These are phyloP conservation scores for Microbotryum saponariae DNA, from an alignment of 1,284 basidiomycete species.

Conservation along the genomic window DNA sequence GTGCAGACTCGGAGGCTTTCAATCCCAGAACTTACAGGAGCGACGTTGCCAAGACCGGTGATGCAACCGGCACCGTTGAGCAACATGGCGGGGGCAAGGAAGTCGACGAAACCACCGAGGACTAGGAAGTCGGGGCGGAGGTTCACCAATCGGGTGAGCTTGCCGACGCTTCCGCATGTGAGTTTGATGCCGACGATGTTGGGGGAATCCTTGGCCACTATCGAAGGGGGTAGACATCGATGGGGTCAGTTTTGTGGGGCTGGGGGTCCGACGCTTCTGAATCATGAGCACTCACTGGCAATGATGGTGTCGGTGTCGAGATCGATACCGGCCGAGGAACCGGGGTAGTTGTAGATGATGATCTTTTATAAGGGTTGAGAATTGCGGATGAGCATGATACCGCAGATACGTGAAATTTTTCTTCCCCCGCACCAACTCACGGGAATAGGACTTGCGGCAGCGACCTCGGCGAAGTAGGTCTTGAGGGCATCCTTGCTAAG, in stretches of 20 bases:
- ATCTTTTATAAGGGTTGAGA: not conserved
- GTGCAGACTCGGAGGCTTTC: not conserved
- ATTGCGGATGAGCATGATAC: not conserved
- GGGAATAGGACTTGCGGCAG: slow-evolving; percentile 71
- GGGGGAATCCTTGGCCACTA: slow-evolving; percentile 13
- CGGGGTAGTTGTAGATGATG: slow-evolving; percentile 83
- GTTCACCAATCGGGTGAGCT: slow-evolving; percentile 22
- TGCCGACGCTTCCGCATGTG: slow-evolving; percentile 29
- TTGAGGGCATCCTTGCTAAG: slow-evolving; percentile 45
- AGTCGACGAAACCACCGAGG: slow-evolving; percentile 32
- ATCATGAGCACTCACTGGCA: slow-evolving; percentile 34
- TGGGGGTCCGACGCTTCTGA: not conserved
- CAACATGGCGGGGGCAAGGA: slow-evolving; percentile 22
- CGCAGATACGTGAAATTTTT: not conserved
- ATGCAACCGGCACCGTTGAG: slow-evolving; percentile 23
- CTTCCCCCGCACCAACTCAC: slow-evolving; percentile 38
- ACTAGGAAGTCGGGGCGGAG: slow-evolving; percentile 28
- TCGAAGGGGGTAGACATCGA: not conserved
- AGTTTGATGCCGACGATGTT: slow-evolving; percentile 30
- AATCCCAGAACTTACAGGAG: slow-evolving; percentile 11
- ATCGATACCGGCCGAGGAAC: slow-evolving; percentile 68
- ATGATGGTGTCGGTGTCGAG: slow-evolving; percentile 73
- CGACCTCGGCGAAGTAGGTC: slow-evolving; percentile 53
- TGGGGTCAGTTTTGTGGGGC: not conserved
- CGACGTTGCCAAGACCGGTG: slow-evolving; percentile 26